Evolutionary conservation across 345 rosid genomes (phyloP).

Genomic region (Nasturtium officinale): DNA sequence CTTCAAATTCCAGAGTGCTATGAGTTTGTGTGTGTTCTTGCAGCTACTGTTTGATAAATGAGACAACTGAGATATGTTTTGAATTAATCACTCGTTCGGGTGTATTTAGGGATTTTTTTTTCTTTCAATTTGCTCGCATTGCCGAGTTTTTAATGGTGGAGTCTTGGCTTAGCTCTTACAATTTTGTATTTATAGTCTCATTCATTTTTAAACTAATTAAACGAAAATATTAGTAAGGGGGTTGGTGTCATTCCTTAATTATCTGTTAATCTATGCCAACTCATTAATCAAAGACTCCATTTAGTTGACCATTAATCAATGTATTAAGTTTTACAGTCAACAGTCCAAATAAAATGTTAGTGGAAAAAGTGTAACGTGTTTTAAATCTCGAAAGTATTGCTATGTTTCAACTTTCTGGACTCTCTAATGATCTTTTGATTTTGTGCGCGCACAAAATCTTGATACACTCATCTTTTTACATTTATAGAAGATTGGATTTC

Average conservation of each 20-base stretch:
- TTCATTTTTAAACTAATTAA: neutral
- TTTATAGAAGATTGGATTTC: neutral
- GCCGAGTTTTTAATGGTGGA: neutral
- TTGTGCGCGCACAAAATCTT: neutral
- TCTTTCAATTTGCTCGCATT: neutral
- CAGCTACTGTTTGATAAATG: constrained; percentile 36
- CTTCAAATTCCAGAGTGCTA: constrained; percentile 47
- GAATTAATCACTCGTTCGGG: neutral
- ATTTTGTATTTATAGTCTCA: constrained; percentile 2
- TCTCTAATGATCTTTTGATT: neutral
- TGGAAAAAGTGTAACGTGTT: constrained; percentile 5
- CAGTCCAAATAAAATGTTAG: constrained; percentile 1
- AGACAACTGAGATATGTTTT: neutral
- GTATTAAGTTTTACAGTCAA: neutral
- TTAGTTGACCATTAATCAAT: neutral
- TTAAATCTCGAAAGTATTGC: neutral
- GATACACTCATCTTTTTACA: neutral
- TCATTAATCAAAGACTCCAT: neutral
- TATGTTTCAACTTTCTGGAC: constrained; percentile 1
- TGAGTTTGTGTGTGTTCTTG: constrained; percentile 54
- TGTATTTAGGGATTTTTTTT: neutral
- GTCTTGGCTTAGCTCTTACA: neutral
- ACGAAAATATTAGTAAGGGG: neutral
- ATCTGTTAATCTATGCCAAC: neutral
- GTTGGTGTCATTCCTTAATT: constrained; percentile 22